These are phyloP conservation scores for Phytophthora chlamydospora DNA, from an alignment of 352 stramenopile species.

Conservation along the genomic window DNA sequence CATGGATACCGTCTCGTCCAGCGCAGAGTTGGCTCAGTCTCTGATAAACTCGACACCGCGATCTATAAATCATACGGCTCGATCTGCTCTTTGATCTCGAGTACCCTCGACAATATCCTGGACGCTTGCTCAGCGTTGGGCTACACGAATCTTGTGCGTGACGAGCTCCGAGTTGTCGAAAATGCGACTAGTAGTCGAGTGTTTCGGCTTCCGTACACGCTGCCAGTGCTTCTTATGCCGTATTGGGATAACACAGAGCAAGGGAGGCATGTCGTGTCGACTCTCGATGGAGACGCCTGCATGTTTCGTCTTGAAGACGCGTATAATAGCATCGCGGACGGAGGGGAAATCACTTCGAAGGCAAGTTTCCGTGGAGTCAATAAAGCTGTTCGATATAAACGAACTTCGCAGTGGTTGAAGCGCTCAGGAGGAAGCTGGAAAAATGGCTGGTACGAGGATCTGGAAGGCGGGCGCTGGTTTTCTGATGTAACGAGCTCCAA, in stretches of 20 bases:
- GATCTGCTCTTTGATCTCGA: constrained; percentile 22
- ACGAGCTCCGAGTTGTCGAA: constrained; percentile 22
- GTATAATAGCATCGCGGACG: constrained; percentile 5
- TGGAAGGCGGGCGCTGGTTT: constrained; percentile 29
- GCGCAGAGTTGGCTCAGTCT: background rate
- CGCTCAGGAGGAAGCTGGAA: constrained; percentile 12
- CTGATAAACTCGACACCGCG: constrained; percentile 10
- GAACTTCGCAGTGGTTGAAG: constrained; percentile 27
- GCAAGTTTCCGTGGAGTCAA: constrained; percentile 20
- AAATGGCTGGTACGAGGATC: constrained; percentile 39
- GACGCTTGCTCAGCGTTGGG: constrained; percentile 18
- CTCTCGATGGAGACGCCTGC: constrained; percentile 35
- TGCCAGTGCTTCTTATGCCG: constrained; percentile 24
- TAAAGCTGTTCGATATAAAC: constrained; percentile 17
- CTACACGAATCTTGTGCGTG: constrained; percentile 29
- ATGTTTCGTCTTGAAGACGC: constrained; percentile 22
- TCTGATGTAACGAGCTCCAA: constrained; percentile 30
- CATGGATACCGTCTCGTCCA: constrained; percentile 41
- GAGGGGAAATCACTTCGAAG: background rate
- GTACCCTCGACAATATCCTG: constrained; percentile 28
- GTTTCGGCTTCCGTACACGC: constrained; percentile 14
- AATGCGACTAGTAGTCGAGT: constrained; percentile 14
- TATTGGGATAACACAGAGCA: constrained; percentile 15
- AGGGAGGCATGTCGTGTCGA: constrained; percentile 11
- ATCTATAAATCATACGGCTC: constrained; percentile 1